These are phyloP conservation scores for Evernia prunastri DNA, from an alignment of 495 filamentous ascomycete species.

Conservation along the genomic window DNA sequence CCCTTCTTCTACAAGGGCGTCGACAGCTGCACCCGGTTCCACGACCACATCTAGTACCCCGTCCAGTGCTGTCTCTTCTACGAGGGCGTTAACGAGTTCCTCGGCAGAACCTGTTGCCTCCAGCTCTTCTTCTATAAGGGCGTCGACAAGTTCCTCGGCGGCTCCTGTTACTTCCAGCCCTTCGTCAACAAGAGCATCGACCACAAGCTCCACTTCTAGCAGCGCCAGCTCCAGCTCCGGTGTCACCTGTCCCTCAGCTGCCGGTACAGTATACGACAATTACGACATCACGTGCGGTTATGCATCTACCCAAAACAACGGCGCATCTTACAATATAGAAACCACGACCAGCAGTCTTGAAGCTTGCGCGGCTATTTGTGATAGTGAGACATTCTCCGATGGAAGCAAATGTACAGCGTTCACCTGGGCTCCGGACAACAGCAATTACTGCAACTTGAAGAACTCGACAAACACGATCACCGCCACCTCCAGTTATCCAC, in stretches of 20 bases:
- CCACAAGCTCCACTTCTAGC: background rate
- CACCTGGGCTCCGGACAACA: background rate
- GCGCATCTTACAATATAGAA: background rate
- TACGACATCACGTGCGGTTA: background rate
- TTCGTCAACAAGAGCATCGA: background rate
- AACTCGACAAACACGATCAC: background rate
- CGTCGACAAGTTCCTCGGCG: background rate
- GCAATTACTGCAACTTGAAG: background rate
- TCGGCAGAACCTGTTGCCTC: background rate
- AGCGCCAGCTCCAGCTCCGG: background rate
- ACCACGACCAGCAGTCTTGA: background rate
- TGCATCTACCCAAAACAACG: background rate
- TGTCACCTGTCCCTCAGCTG: background rate
- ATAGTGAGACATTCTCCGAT: background rate
- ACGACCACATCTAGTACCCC: too few species aligned
- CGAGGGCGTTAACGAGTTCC: too few species aligned
- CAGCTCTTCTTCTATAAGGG: background rate
- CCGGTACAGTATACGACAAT: conserved; percentile 1
- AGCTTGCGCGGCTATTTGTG: background rate
- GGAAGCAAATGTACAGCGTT: background rate
- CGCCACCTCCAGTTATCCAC: background rate
- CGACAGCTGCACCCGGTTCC: too few species aligned
- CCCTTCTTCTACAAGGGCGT: too few species aligned
- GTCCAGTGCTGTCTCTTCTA: too few species aligned
- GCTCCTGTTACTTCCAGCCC: background rate